Base-by-base conservation (phyloP, 768 basidiomycete species). In the Serendipita sp. region DNA sequence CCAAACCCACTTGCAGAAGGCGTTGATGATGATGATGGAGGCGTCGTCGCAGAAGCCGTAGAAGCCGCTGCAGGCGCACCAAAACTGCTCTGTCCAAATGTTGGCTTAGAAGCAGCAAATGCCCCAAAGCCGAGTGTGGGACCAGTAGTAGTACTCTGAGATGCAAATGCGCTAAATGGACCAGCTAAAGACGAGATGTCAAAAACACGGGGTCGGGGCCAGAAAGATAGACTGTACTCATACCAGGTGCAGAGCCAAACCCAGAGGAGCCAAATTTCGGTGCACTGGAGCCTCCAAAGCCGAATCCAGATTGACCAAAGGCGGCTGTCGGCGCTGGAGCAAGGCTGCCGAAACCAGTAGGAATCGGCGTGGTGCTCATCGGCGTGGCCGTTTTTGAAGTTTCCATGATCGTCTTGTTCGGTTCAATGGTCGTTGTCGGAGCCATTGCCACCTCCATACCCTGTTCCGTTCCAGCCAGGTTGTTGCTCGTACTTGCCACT, bases 71-170 rank as follows among this genome's bases (percentile, higher is more conserved):
- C 28, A 5, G 67, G 63, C 22, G 66, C 24, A 16, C 69, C 60
- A 43, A 73, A 71, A 2, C 66, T 62, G 48, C 64, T 64, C 43
- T 74, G 72, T 1, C 75, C 77, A 64, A 77, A 78, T 3, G 61
- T 34, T 24, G 61, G 61, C 43, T n/a, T 42, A 7, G 61, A 30
- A 9, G 9, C 60, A 0, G 72, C 71, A 64, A 71, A 72, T 22
- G 68, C 67, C 20, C 69, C 64, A 50, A 73, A 73, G 13, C 64
- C 70, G 5, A 68, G 64, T 17, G 63, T 63, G 24, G 53, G 22
- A 17, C 53, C 53, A n/a, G 53, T 28, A 9, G 53, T 28, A 31
- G 53, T 28, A 22, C 22, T 7, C 53, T 58, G 53, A n/a, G 20
- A 24, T 11, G 53, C 53, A 58, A 48, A 48, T 1, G 53, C 31